Percentiles rank a stretch among this genome's conserved stretches.
phyloP scores from a whole-genome alignment of 495 filamentous ascomycete species.

The Peziza echinospora region DNA sequence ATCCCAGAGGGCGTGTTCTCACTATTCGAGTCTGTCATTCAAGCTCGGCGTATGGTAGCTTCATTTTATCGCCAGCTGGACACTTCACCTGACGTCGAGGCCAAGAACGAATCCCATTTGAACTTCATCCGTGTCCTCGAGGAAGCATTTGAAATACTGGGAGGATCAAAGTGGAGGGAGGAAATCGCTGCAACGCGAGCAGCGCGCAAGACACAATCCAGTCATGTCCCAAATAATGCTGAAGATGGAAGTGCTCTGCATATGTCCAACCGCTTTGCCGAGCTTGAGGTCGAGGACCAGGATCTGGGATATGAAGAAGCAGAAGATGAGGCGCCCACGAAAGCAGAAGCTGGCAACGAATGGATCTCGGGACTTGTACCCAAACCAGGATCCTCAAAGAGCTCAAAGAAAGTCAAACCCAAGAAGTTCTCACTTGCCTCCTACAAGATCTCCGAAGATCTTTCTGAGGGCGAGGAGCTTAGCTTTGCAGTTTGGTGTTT shows the following conservation, averaged over 20 bases:
- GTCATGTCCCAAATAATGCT: conserved; percentile 1
- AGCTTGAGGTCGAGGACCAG: conserved; percentile 8
- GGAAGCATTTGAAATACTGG: conserved; percentile 6
- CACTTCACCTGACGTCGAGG: conserved; percentile 5
- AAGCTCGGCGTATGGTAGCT: conserved; percentile 7
- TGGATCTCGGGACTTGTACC: conserved; percentile 9
- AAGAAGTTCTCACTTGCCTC: conserved; percentile 2
- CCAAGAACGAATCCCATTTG: conserved; percentile 9
- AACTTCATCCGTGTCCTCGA: conserved; percentile 8
- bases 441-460: conserved; percentile 2
- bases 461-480: conserved; percentile 5
- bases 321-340: not conserved
- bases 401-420: conserved; percentile 2
- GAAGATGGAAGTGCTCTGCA: conserved; percentile 6
- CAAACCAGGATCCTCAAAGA: conserved; percentile 1
- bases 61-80: conserved; percentile 7
- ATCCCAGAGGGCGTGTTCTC: conserved; percentile 5
- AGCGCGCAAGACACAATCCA: not conserved
- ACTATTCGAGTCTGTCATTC: conserved; percentile 8
- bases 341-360: conserved; percentile 3
- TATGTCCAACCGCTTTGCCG: conserved; percentile 7
- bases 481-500: conserved; percentile 12
- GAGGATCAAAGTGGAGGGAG: conserved; percentile 5
- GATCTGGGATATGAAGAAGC: conserved; percentile 7
- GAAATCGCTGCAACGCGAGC: not conserved